Conservation (phyloP, 139 green algal genomes). For the Tetradesmus obliquus region DNA sequence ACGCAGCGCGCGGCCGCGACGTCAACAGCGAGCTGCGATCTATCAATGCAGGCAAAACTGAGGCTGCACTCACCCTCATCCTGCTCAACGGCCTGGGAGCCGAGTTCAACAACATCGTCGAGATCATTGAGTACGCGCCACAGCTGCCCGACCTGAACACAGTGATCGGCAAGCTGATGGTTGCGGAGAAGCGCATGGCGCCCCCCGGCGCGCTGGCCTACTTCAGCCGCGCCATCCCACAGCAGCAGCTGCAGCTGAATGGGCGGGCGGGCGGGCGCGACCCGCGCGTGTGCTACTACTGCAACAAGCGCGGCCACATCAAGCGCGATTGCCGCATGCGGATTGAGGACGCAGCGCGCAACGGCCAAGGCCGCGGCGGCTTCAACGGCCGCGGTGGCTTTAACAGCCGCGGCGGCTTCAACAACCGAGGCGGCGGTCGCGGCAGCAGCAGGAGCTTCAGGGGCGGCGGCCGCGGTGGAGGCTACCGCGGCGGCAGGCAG, state of each 20-base stretch:
- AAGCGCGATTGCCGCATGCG: neutral
- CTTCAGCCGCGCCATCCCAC: neutral
- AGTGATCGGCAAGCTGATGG: neutral
- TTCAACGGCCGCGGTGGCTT: neutral
- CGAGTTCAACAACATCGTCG: neutral
- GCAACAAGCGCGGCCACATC: neutral
- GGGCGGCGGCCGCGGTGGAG: neutral
- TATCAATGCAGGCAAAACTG: neutral
- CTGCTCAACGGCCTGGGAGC: neutral
- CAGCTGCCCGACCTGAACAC: neutral
- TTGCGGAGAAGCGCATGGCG: neutral
- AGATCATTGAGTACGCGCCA: neutral
- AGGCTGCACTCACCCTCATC: neutral
- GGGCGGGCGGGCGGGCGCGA: neutral
- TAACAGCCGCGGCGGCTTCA: neutral
- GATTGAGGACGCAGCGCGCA: neutral
- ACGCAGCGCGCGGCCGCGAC: neutral
- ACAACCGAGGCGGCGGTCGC: neutral
- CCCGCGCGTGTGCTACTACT: neutral
- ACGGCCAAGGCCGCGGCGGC: neutral
- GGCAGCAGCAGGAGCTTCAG: neutral
- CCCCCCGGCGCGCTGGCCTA: neutral
- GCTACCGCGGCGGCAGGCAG: neutral
- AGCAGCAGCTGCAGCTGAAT: neutral
- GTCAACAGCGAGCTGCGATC: neutral